phyloP scores from a whole-genome alignment of 1,284 basidiomycete species.

The Leccinum holopus region DNA sequence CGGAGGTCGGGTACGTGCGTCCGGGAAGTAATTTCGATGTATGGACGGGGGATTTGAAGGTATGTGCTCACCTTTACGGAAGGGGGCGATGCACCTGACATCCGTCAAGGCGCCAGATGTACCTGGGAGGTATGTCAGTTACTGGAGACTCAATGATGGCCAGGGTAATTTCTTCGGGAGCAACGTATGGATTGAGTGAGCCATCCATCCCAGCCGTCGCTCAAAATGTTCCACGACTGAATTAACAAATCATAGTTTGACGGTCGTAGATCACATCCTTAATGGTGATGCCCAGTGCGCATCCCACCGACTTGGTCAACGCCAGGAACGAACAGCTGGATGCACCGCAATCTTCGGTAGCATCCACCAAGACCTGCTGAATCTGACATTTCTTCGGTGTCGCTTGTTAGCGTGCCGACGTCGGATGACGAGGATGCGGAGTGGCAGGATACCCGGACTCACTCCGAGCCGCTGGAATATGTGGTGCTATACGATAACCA shows the following conservation, averaged over 20 bases:
- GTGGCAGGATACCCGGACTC: conserved; percentile 60
- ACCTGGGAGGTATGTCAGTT: conserved; percentile 69
- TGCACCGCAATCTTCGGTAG: conserved; percentile 18
- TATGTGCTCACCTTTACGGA: conserved; percentile 23
- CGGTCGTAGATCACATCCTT: conserved; percentile 67
- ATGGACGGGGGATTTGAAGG: conserved; percentile 73
- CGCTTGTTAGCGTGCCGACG: conserved; percentile 59
- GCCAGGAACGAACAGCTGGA: conserved; percentile 5
- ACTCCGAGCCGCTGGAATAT: conserved; percentile 54
- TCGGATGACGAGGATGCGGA: conserved; percentile 48
- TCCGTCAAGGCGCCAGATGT: conserved; percentile 61
- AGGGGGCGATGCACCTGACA: conserved; percentile 5
- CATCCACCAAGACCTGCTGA: conserved; percentile 42
- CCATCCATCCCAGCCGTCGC: conserved; percentile 9
- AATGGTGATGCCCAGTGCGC: conserved; percentile 64
- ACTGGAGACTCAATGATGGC: conserved; percentile 69
- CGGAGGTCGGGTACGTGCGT: conserved; percentile 53
- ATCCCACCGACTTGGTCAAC: conserved; percentile 23
- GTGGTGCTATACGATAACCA: conserved; percentile 68
- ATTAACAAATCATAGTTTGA: conserved; percentile 48
- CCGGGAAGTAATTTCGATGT: conserved; percentile 61
- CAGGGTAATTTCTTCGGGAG: conserved; percentile 64
- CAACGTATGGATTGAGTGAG: conserved; percentile 74
- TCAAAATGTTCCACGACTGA: background rate
- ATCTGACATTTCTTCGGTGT: conserved; percentile 56